A percentile compares a stretch with the other conserved stretches of the same genome.
These are phyloP conservation scores for Trichophyton equinum DNA, from an alignment of 2,329 filamentous ascomycete genomes.

Conservation along the genomic window DNA sequence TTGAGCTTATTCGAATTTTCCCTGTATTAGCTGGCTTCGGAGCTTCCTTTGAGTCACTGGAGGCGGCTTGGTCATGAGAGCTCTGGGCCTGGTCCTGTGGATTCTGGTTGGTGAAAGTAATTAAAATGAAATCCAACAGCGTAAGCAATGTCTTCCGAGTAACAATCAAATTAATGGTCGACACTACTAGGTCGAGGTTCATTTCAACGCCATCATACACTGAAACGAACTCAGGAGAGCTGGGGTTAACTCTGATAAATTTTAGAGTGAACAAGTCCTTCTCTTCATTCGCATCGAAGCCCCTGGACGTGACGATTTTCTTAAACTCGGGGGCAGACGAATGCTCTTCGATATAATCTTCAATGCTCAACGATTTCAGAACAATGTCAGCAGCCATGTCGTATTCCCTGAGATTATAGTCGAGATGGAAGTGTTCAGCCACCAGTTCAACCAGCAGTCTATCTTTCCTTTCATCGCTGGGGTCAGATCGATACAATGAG, in stretches of 20 bases:
- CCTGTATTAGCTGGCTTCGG: conserved; percentile 37
- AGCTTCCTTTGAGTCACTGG: conserved; percentile 19
- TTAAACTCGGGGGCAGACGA: conserved; percentile 74
- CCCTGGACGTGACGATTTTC: conserved; percentile 90
- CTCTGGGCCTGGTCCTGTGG: conserved; percentile 32
- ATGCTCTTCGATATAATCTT: conserved; percentile 86
- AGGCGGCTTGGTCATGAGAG: conserved; percentile 15
- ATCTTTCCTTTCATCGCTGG: conserved; percentile 62
- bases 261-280: conserved; percentile 78
- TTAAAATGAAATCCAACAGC: conserved; percentile 80
- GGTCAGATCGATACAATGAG: conserved; percentile 77
- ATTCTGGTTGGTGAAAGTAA: conserved; percentile 67
- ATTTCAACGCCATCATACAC: conserved; percentile 89
- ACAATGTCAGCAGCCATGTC: conserved; percentile 91
- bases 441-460: conserved; percentile 79
- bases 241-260: conserved; percentile 75
- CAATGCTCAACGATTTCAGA: conserved; percentile 72
- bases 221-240: conserved; percentile 85
- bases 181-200: conserved; percentile 80
- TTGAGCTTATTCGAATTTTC: conserved; percentile 85
- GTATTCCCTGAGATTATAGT: conserved; percentile 76
- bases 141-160: conserved; percentile 88
- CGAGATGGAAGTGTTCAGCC: conserved; percentile 74
- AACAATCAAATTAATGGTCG: conserved; percentile 91
- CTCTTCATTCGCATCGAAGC: conserved; percentile 53